phyloP scores from a whole-genome alignment of 441 rosid species.

The Aquilaria agallochum region DNA sequence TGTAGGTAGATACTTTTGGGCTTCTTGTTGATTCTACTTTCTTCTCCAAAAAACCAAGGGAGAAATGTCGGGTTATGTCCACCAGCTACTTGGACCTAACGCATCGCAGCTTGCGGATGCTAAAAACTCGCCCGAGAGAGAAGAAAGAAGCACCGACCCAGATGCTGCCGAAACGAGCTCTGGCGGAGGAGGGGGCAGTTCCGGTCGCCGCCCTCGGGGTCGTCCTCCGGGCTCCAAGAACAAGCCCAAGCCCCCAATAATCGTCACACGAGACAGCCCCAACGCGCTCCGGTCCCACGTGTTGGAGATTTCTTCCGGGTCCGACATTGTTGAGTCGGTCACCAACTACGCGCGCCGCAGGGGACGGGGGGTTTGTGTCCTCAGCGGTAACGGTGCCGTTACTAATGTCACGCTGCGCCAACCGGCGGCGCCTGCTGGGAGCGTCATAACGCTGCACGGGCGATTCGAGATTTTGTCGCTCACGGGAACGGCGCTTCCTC shows the following conservation, averaged over 20 bases:
- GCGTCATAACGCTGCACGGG: constrained; percentile 56
- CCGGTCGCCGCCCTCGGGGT: constrained; percentile 58
- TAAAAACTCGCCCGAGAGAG: constrained; percentile 26
- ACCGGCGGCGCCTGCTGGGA: constrained; percentile 42
- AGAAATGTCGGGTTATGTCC: constrained; percentile 25
- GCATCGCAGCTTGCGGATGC: constrained; percentile 19
- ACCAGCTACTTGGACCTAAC: constrained; percentile 42
- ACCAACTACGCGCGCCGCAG: constrained; percentile 50
- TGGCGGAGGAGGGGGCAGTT: constrained; percentile 27
- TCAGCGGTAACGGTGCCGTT: constrained; percentile 56
- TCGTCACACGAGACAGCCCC: constrained; percentile 57
- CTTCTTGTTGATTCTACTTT: no score
- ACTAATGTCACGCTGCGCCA: constrained; percentile 55
- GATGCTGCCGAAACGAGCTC: constrained; percentile 24
- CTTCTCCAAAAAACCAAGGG: no score
- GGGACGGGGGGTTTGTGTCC: constrained; percentile 54
- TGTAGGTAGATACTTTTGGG: no score
- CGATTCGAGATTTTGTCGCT: constrained; percentile 60
- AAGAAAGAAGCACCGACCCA: constrained; percentile 22
- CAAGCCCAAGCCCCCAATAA: constrained; percentile 57
- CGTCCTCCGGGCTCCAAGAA: constrained; percentile 64
- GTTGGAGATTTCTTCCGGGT: constrained; percentile 46
- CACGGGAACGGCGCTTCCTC: constrained; percentile 59
- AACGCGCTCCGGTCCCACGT: constrained; percentile 59
- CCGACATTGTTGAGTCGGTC: constrained; percentile 49